phyloP scores from a whole-genome alignment of 192 early-diverging fungal genomes.

The Thamnidium elegans region DNA sequence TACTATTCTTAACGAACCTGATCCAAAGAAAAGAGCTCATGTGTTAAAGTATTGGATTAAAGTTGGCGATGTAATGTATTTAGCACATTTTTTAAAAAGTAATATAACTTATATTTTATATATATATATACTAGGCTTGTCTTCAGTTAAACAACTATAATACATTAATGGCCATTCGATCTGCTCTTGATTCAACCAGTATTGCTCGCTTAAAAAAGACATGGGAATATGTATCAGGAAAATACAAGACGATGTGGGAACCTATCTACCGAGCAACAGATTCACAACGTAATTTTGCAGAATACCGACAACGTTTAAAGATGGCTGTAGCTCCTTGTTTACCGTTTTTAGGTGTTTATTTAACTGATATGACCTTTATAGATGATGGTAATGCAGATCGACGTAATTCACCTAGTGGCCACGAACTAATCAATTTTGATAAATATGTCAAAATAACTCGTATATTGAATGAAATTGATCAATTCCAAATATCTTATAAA shows the following conservation, averaged over 20 bases:
- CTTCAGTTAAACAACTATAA: constrained; percentile 65
- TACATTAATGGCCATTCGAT: constrained; percentile 75
- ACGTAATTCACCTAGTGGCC: constrained; percentile 21
- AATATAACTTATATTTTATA: not conserved
- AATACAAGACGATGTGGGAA: constrained; percentile 62
- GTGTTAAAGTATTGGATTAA: constrained; percentile 80
- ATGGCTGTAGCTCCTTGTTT: constrained; percentile 61
- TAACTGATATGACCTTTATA: constrained; percentile 82
- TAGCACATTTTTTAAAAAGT: not conserved
- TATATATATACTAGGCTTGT: constrained; percentile 22
- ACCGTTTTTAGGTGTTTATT: constrained; percentile 76
- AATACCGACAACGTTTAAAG: constrained; percentile 46
- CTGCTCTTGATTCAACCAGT: constrained; percentile 69
- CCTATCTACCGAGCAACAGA: constrained; percentile 56
- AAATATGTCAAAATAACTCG: constrained; percentile 62
- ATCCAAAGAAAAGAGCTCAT: constrained; percentile 63
- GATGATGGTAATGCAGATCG: constrained; percentile 80
- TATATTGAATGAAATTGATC: constrained; percentile 69
- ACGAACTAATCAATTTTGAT: constrained; percentile 76
- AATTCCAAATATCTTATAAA: constrained; percentile 71
- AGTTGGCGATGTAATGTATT: constrained; percentile 55
- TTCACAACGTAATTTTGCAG: constrained; percentile 64
- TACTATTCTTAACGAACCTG: constrained; percentile 68
- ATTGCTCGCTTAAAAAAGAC: constrained; percentile 70
- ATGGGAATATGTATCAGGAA: constrained; percentile 53